These are phyloP conservation scores for Gossypium davidsonii DNA, from an alignment of 441 rosid species.

Conservation along the genomic window DNA sequence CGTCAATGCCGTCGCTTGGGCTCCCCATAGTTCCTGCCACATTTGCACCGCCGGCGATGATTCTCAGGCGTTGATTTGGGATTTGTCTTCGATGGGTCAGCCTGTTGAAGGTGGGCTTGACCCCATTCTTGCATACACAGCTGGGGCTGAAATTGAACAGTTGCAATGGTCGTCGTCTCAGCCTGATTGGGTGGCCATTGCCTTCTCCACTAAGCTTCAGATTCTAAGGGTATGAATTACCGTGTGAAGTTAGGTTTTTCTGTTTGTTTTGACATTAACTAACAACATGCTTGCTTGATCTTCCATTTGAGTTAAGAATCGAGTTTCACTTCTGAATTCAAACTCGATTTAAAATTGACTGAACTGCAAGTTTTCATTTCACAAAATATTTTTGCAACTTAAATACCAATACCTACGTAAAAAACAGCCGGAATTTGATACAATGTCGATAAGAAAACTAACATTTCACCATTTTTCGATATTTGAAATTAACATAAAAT, in stretches of 20 bases:
- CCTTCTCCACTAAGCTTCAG: conserved; percentile 83
- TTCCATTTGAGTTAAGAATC: too few relatives aligned
- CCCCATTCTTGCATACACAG: conserved; percentile 82
- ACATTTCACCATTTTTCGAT: too few relatives aligned
- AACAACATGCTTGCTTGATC: not conserved
- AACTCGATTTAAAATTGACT: too few relatives aligned
- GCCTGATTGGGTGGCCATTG: conserved; percentile 97
- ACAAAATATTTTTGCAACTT: too few relatives aligned
- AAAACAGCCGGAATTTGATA: too few relatives aligned
- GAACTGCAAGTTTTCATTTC: too few relatives aligned
- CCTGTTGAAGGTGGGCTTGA: conserved; percentile 88
- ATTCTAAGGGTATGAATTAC: conserved; percentile 75
- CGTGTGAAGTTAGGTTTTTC: too few relatives aligned
- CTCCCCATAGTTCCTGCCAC: conserved; percentile 89
- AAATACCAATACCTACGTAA: too few relatives aligned
- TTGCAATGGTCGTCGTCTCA: conserved; percentile 92
- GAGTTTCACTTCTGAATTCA: too few relatives aligned
- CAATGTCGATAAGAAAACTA: too few relatives aligned
- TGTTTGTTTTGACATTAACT: not conserved
- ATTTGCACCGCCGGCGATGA: conserved; percentile 94
- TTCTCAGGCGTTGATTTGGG: conserved; percentile 93
- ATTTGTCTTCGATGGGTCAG: conserved; percentile 83
- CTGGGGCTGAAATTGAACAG: conserved; percentile 92
- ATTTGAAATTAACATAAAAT: too few relatives aligned
- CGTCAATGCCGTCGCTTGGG: conserved; percentile 95